phyloP scores from a whole-genome alignment of 2,329 filamentous ascomycete genomes.

The Acrocalymma vagum region DNA sequence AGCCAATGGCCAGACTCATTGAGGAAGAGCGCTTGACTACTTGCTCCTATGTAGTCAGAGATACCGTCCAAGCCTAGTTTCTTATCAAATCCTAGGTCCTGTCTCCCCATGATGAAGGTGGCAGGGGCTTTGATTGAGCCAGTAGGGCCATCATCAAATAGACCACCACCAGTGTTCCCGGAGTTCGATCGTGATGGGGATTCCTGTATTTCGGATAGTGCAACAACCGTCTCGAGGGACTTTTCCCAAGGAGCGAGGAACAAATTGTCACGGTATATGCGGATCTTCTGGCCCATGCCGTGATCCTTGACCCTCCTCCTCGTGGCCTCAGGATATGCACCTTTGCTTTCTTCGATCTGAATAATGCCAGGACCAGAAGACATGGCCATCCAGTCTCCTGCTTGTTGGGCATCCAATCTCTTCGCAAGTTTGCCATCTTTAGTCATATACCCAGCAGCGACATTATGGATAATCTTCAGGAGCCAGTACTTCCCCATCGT shows the following conservation, averaged over 20 bases:
- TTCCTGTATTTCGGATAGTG: conserved; percentile 53
- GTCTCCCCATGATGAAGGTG: conserved; percentile 63
- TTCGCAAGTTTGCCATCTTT: conserved; percentile 16
- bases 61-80: conserved; percentile 62
- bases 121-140: conserved; percentile 61
- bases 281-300: conserved; percentile 61
- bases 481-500: conserved; percentile 60
- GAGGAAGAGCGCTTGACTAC: conserved; percentile 61
- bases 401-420: conserved; percentile 26
- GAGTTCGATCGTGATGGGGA: conserved; percentile 15
- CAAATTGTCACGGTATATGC: conserved; percentile 63
- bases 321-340: conserved; percentile 53
- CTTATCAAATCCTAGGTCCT: conserved; percentile 61
- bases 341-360: conserved; percentile 49
- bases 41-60: conserved; percentile 58
- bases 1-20: conserved; percentile 63
- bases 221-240: conserved; percentile 58
- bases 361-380: conserved; percentile 59
- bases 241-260: conserved; percentile 59
- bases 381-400: conserved; percentile 59
- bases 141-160: conserved; percentile 55
- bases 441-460: conserved; percentile 41
- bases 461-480: conserved; percentile 52
- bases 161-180: conserved; percentile 38
- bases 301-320: conserved; percentile 47